These are phyloP conservation scores for Dactylellina sp. DNA, from an alignment of 2,329 filamentous ascomycete genomes.

Conservation along the genomic window DNA sequence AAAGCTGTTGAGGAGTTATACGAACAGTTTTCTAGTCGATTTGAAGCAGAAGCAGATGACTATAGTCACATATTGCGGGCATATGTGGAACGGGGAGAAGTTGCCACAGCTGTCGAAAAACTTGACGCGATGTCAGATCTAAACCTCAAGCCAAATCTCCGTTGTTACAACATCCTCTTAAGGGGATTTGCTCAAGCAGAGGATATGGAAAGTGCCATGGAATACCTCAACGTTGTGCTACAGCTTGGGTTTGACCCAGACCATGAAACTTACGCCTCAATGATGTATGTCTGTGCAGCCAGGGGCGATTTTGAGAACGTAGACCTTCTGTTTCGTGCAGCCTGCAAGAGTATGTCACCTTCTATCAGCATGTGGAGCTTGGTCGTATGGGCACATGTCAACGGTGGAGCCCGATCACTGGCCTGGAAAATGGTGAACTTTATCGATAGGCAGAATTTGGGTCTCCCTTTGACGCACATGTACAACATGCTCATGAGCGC, in stretches of 20 bases:
- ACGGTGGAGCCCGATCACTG: constrained; percentile 47
- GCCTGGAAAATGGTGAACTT: constrained; percentile 51
- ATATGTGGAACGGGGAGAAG: constrained; percentile 76
- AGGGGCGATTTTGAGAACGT: constrained; percentile 77
- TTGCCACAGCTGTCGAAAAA: constrained; percentile 70
- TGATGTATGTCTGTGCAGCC: constrained; percentile 78
- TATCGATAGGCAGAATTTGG: constrained; percentile 32
- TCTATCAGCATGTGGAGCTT: constrained; percentile 48
- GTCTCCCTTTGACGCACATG: constrained; percentile 46
- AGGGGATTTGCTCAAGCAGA: constrained; percentile 75
- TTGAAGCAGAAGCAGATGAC: constrained; percentile 58
- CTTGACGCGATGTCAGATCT: constrained; percentile 73
- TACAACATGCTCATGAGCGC: constrained; percentile 56
- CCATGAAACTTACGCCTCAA: constrained; percentile 74
- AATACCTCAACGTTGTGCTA: constrained; percentile 73
- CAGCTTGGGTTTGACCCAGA: constrained; percentile 69
- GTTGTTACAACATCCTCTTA: constrained; percentile 81
- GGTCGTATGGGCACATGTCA: constrained; percentile 50
- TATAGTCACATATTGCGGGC: constrained; percentile 75
- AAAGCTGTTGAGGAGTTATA: constrained; percentile 66
- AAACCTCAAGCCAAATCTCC: constrained; percentile 69
- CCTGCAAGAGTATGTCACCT: constrained; percentile 33
- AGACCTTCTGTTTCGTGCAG: constrained; percentile 65
- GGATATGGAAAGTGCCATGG: constrained; percentile 75
- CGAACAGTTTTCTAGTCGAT: constrained; percentile 62